Conservation (phyloP, 176 grass and related monocot genomes). For the Eleusine coracana region DNA sequence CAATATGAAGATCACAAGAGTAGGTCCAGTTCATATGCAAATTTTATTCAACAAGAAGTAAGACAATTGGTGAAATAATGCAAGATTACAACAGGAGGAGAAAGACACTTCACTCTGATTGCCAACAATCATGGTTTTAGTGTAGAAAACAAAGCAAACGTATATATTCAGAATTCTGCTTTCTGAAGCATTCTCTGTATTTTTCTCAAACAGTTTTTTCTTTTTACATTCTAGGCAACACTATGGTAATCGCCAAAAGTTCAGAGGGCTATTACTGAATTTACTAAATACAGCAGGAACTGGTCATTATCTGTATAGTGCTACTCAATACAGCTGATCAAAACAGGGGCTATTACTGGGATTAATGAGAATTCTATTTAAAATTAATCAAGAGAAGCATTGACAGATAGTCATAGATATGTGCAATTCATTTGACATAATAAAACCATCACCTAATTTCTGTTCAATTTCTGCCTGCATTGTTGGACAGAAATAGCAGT, state of each 20-base stretch:
- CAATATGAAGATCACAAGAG: background rate
- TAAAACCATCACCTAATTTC: background rate
- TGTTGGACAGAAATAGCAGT: background rate
- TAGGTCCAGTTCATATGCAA: background rate
- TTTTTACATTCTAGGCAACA: background rate
- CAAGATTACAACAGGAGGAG: background rate
- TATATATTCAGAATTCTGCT: background rate
- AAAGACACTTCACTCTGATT: background rate
- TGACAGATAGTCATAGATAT: background rate
- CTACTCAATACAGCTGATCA: background rate
- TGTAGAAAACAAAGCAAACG: slow-evolving; percentile 3
- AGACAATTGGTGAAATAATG: background rate
- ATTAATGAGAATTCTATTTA: background rate
- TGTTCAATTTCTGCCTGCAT: background rate
- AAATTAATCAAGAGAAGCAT: background rate
- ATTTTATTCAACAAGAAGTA: background rate
- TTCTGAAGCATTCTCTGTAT: background rate
- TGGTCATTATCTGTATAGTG: background rate
- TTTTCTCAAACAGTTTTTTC: background rate
- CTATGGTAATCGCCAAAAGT: background rate
- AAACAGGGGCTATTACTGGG: background rate
- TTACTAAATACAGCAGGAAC: background rate
- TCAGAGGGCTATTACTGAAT: background rate
- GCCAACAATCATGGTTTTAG: background rate
- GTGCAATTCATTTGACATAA: background rate